Evolutionary conservation across 345 rosid genomes (phyloP), one percentile per base, ranked within the genome.

Genomic region (Gossypium longicalyx): DNA sequence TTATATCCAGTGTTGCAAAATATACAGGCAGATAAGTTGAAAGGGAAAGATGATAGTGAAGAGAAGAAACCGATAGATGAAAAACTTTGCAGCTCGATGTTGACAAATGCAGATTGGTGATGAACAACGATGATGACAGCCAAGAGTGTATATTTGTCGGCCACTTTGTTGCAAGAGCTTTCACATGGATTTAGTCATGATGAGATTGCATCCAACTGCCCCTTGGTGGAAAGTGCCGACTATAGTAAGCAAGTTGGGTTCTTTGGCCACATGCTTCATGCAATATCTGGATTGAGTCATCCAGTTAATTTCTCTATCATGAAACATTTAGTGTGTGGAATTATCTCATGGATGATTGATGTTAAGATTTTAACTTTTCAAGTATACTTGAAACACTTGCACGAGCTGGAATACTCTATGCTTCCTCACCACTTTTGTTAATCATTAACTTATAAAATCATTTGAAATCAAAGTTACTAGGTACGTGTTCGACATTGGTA

Each of bases 261-360:
- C 53, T 41, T 69, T 56, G 73, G 79, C 62, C 73, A 74, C 74
- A 56, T 79, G 56, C 73, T 77, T 53, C 56, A 38, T 11, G 60
- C 43, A 54, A 66, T 73, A 62, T 75, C 49, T 73, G 71, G 71
- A 67, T 77, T 70, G 84, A 71, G 76, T 80, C 76, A 79, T 81
- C 82, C 71, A 56, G 10, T 77, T 78, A 64, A 22, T 57, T 77
- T 64, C 49, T 67, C 76, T 70, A 29, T 45, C 43, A 34, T 43
- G 17, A 57, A 25, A 41, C 79, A 74, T 78, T 77, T 74, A 80
- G 81, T 63, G 75, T 3, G 7, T 73, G 80, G 72, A 72, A 60
- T 60, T 75, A 47, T 77, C 74, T 65, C 54, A 51, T 9, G 59
- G 64, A 67, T 70, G 25, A 64, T 23, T 52, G 47, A 77, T 82